Conservation (phyloP, 176 grass and related monocot genomes). For the Triticum aestivum region DNA sequence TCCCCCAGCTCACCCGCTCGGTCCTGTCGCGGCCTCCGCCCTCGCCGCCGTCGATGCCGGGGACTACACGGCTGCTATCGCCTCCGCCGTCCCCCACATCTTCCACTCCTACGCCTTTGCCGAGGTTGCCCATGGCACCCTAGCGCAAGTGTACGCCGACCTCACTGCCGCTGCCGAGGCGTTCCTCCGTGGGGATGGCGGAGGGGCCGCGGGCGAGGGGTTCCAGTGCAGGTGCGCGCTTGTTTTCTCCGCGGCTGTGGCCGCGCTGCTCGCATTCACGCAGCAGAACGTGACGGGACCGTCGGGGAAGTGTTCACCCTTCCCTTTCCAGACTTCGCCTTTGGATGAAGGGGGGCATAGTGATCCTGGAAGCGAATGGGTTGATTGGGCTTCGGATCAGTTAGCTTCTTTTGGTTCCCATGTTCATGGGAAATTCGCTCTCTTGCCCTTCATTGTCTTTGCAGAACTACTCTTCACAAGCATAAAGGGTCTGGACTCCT, state of each 20-base stretch:
- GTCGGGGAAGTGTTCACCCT: slow-evolving; percentile 45
- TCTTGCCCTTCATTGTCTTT: neutral
- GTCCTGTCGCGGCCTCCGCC: slow-evolving; percentile 14
- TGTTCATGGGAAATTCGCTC: slow-evolving; percentile 68
- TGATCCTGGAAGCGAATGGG: slow-evolving; percentile 57
- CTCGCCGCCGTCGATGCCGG: slow-evolving; percentile 61
- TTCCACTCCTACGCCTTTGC: slow-evolving; percentile 3
- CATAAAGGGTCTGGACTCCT: neutral
- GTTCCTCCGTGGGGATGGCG: slow-evolving; percentile 1
- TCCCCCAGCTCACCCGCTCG: neutral
- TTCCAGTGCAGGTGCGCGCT: slow-evolving; percentile 47
- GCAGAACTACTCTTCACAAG: neutral
- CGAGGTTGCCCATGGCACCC: slow-evolving; percentile 3
- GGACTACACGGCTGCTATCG: slow-evolving; percentile 54
- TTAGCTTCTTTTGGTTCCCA: slow-evolving; percentile 76
- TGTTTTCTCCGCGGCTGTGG: slow-evolving; percentile 21
- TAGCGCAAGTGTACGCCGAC: slow-evolving; percentile 53
- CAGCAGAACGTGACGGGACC: slow-evolving; percentile 86
- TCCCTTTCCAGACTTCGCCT: slow-evolving; percentile 47
- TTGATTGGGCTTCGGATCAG: slow-evolving; percentile 67
- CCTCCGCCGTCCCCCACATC: slow-evolving; percentile 31
- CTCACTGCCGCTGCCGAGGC: slow-evolving; percentile 18
- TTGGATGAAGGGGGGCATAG: neutral
- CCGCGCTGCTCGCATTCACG: slow-evolving; percentile 76
- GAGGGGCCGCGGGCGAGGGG: slow-evolving; percentile 12